phyloP scores from a whole-genome alignment of 2,329 filamentous ascomycete species.

The Fonsecaea pedrosoi region DNA sequence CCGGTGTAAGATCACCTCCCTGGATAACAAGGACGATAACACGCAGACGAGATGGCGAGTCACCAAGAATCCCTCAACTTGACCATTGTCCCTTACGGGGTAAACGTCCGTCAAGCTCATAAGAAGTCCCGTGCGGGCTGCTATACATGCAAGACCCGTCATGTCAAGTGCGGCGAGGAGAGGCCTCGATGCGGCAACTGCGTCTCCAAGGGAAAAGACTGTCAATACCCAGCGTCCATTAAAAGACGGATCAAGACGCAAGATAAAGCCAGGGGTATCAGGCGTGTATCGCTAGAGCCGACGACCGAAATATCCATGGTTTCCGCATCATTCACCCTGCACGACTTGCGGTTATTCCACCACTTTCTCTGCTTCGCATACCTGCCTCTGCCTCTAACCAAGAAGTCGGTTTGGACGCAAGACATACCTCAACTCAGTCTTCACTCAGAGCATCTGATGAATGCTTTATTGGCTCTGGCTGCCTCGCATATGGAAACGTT shows the following conservation, averaged over 20 bases:
- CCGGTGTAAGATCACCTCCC: not conserved
- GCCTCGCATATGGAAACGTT: conserved; percentile 61
- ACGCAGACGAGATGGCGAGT: conserved; percentile 1
- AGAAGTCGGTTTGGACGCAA: conserved; percentile 69
- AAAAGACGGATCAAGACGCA: not conserved
- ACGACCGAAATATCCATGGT: not conserved
- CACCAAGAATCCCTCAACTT: conserved; percentile 9
- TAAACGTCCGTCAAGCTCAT: conserved; percentile 11
- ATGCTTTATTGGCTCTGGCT: conserved; percentile 70
- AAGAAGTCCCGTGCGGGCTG: conserved; percentile 28
- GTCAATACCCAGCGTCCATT: conserved; percentile 13
- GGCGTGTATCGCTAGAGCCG: not conserved
- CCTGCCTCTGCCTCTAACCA: conserved; percentile 68
- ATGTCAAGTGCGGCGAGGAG: conserved; percentile 26
- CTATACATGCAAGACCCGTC: conserved; percentile 22
- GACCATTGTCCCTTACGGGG: not conserved
- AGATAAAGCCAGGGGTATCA: not conserved
- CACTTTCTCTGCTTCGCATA: conserved; percentile 60
- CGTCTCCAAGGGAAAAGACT: conserved; percentile 5
- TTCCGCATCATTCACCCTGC: conserved; percentile 10
- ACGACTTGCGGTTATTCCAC: conserved; percentile 59
- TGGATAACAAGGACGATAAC: not conserved
- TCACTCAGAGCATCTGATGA: conserved; percentile 71
- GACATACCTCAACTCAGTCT: conserved; percentile 71
- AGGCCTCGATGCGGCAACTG: conserved; percentile 19